Percentiles rank a stretch among this genome's conserved stretches.
Conservation (phyloP, 192 early-diverging fungal genomes). For the Rhizophlyctis rosea region DNA sequence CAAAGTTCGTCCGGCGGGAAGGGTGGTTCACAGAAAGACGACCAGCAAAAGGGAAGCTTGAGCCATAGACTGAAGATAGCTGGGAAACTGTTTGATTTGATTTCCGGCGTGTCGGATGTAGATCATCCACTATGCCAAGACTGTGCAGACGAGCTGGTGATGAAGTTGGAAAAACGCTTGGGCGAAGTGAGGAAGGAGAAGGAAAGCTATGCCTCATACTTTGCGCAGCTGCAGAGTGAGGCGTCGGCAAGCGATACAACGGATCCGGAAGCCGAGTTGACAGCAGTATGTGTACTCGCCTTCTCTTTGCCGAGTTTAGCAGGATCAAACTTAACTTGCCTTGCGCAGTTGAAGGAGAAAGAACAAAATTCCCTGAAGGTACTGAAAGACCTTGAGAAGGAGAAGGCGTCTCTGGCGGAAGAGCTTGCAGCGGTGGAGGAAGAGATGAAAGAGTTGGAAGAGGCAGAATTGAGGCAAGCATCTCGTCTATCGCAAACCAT, state of each 20-base stretch:
- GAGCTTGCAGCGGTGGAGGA: slow-evolving; percentile 29
- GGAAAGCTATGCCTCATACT: slow-evolving; percentile 73
- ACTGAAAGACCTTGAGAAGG: slow-evolving; percentile 52
- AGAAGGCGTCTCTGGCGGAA: slow-evolving; percentile 50
- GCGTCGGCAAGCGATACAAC: slow-evolving; percentile 25
- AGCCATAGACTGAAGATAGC: slow-evolving; percentile 59
- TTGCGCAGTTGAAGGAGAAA: slow-evolving; percentile 42
- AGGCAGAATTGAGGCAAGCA: slow-evolving; percentile 51
- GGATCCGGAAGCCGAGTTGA: slow-evolving; percentile 3
- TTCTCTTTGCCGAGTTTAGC: too few relatives aligned
- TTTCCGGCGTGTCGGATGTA: slow-evolving; percentile 70
- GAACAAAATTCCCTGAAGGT: slow-evolving; percentile 41
- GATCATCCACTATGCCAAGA: slow-evolving; percentile 88
- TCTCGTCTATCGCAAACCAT: slow-evolving; percentile 27
- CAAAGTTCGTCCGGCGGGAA: slow-evolving; percentile 1
- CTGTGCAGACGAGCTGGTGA: slow-evolving; percentile 77
- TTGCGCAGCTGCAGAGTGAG: slow-evolving; percentile 41
- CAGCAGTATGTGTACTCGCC: slow-evolving; percentile 8
- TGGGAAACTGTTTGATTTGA: slow-evolving; percentile 71
- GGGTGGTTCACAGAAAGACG: neutral
- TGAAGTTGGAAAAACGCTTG: slow-evolving; percentile 66
- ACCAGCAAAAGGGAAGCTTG: slow-evolving; percentile 29
- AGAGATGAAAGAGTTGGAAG: slow-evolving; percentile 30
- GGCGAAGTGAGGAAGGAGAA: slow-evolving; percentile 67
- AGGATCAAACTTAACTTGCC: too few relatives aligned